Evolutionary conservation across 2,329 filamentous ascomycete genomes (phyloP).

Genomic region (Neonectria magnoliae): DNA sequence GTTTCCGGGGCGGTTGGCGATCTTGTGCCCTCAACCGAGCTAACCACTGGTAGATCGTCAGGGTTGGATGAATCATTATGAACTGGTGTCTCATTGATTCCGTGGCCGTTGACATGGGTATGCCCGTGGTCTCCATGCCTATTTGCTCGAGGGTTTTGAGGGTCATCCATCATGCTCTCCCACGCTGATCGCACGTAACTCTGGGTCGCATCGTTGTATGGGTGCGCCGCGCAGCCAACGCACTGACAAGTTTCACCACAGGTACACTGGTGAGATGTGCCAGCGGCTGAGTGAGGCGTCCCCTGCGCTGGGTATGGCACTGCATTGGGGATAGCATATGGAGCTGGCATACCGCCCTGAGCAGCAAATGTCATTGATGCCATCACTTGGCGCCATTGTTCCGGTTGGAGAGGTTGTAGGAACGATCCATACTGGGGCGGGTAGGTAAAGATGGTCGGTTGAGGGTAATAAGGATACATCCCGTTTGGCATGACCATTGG

Average conservation of each 20-base stretch:
- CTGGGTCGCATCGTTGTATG: conserved; percentile 72
- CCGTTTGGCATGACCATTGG: conserved; percentile 51
- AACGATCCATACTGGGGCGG: conserved; percentile 65
- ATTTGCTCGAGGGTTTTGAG: conserved; percentile 30
- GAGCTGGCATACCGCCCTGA: conserved; percentile 44
- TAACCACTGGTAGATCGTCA: conserved; percentile 22
- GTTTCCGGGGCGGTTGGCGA: conserved; percentile 56
- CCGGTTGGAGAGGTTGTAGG: conserved; percentile 64
- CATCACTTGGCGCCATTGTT: conserved; percentile 62
- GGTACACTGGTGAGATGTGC: conserved; percentile 60
- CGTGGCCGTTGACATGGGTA: conserved; percentile 40
- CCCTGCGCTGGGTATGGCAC: conserved; percentile 33
- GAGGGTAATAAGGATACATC: conserved; percentile 54
- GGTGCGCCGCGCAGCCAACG: conserved; percentile 73
- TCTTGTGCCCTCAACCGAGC: conserved; percentile 42
- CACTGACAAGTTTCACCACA: conserved; percentile 75
- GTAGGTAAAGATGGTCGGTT: conserved; percentile 61
- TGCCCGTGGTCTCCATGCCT: conserved; percentile 35
- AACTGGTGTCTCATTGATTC: conserved; percentile 31
- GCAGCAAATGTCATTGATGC: conserved; percentile 51
- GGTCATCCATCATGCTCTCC: conserved; percentile 53
- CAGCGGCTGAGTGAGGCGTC: conserved; percentile 35
- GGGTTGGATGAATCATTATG: conserved; percentile 35
- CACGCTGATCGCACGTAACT: conserved; percentile 62
- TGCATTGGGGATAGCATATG: conserved; percentile 39